Conservation (phyloP, 169 alveolate genomes). For the Plasmodium fragile region DNA sequence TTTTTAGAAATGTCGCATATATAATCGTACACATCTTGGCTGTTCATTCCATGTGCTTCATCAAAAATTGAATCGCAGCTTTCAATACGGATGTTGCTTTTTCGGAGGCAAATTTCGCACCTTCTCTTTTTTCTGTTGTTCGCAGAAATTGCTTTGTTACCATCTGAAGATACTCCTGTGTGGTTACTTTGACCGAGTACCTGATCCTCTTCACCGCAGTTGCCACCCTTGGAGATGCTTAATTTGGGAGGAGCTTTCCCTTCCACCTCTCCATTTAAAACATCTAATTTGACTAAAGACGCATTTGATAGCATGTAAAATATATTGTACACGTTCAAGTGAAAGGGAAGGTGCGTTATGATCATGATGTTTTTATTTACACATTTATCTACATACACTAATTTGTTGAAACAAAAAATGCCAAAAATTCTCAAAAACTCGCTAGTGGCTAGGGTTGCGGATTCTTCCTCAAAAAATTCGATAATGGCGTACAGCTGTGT, state of each 20-base stretch:
- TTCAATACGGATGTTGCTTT: slow-evolving; percentile 57
- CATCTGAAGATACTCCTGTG: neutral
- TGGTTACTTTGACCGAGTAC: neutral
- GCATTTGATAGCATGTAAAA: slow-evolving; percentile 53
- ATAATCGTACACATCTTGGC: slow-evolving; percentile 30
- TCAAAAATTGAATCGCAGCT: neutral
- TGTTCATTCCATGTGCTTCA: neutral
- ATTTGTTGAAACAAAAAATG: slow-evolving; percentile 61
- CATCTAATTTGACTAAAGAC: slow-evolving; percentile 12
- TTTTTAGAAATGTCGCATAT: slow-evolving; percentile 54
- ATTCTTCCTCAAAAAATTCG: slow-evolving; percentile 51
- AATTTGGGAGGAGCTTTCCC: neutral
- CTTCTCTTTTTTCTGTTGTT: neutral
- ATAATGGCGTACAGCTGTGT: slow-evolving; percentile 54
- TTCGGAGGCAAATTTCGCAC: slow-evolving; percentile 38
- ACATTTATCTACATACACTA: slow-evolving; percentile 74
- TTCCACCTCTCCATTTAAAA: neutral
- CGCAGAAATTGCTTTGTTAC: neutral
- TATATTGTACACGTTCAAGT: slow-evolving; percentile 43
- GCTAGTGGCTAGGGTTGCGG: slow-evolving; percentile 53
- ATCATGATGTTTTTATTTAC: slow-evolving; percentile 60
- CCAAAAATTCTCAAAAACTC: slow-evolving; percentile 71
- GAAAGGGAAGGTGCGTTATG: slow-evolving; percentile 71
- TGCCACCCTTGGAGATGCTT: neutral
- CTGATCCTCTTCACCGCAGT: neutral